Percentiles rank a stretch among this genome's conserved stretches.
Evolutionary conservation across 1,284 basidiomycete genomes (phyloP).

Genomic region (Leccinum discolor): DNA sequence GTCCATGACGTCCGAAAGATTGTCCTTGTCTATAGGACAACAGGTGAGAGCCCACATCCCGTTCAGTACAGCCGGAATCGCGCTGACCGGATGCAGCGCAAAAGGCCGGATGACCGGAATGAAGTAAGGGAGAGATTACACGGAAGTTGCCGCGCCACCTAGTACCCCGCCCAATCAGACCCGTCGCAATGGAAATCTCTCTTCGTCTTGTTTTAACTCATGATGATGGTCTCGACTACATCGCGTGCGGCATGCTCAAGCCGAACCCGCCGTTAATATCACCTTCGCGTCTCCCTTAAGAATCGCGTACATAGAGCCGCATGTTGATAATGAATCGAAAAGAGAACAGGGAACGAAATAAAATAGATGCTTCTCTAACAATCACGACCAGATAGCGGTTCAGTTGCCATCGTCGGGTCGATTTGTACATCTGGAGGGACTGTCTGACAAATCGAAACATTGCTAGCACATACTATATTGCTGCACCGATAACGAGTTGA

Average conservation of each 20-base stretch:
- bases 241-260: neutral
- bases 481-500: no score
- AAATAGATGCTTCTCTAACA: no score
- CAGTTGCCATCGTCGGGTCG: no score
- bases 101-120: neutral
- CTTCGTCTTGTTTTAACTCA: no score
- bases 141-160: slow-evolving; percentile 18
- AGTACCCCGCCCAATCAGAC: neutral
- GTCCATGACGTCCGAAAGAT: neutral
- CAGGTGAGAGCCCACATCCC: neutral
- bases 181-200: neutral
- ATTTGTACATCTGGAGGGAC: no score
- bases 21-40: neutral
- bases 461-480: no score
- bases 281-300: neutral
- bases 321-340: no score
- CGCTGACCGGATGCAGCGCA: neutral
- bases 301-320: neutral
- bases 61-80: neutral
- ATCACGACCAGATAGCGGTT: no score
- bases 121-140: neutral
- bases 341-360: no score
- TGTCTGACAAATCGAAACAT: no score
- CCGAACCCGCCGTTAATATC: neutral
- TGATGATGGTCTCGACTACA: neutral